Base-by-base conservation (phyloP, 73 alveolate genomes). In the Halteria grandinella region DNA sequence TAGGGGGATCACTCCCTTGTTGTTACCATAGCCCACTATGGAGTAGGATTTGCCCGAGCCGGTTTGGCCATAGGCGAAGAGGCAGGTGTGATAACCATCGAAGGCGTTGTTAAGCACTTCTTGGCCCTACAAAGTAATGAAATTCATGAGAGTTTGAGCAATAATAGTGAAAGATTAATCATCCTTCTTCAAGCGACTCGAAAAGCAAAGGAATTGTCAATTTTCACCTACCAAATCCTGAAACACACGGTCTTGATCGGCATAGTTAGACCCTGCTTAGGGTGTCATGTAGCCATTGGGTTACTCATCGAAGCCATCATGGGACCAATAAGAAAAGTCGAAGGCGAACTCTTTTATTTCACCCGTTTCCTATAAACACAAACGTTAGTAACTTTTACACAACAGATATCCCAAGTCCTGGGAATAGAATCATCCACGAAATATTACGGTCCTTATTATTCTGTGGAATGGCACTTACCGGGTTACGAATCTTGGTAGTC, bases 1-100 rank as follows among this genome's bases (percentile, higher is more conserved):
- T 29, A 97, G 93, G 4, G 99, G 99, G n/a, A 97, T 97, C 29
- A 97, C 93, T 78, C 99, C 99, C 75, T 94, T 96, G 85, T 97
- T 97, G 53, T 94, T 93, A 10, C 99, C 99, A 70, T 96, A 97
- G 25, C 99, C 99, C 27, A 97, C 99, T 93, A 97, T 97, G 25
- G 92, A 80, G 58, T 75, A 70, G 25, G 82, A 55, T 33, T 88
- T 88, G 55, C 95, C 88, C 24, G 85, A 59, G 12, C 95, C 87
- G 17, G 87, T 84, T 48, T 79, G 82, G 2, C 89, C 86, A 63
- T 77, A 79, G 24, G 86, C 86, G 59, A 69, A 69, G 53, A 75
- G 69, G 43, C 88, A 97, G 71, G 97, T 88, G 60, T 97, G 99
- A 84, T 96, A 97, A 33, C 99, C 99, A 39, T 93, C 79, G 24